Evolutionary conservation across 108 stramenopile species (phyloP).

Genomic region (Nannochloropsis gaditana): DNA sequence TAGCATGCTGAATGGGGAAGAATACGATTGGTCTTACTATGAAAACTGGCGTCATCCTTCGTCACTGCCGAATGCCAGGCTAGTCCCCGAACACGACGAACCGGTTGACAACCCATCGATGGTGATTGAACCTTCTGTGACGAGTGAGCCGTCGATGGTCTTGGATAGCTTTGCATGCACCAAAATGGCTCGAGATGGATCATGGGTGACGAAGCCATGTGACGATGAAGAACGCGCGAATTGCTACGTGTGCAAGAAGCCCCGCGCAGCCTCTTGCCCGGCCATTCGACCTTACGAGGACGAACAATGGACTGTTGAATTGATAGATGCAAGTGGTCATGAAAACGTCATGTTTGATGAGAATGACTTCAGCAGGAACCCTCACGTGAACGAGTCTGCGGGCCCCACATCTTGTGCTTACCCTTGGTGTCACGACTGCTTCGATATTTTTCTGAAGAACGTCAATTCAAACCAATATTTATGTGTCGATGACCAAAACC

Average conservation of each 20-base stretch:
- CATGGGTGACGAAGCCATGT: background rate
- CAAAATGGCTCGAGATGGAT: slow-evolving; percentile 8
- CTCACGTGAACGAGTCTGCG: background rate
- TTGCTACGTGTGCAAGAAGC: slow-evolving; percentile 19
- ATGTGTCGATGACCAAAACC: background rate
- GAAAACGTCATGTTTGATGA: background rate
- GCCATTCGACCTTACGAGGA: slow-evolving; percentile 1
- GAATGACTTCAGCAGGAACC: background rate
- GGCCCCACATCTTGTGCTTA: background rate
- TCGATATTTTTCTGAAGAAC: background rate
- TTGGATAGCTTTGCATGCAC: background rate
- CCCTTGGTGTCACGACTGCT: slow-evolving; percentile 3
- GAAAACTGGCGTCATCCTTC: background rate
- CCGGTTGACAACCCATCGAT: background rate
- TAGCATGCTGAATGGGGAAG: slow-evolving; percentile 16
- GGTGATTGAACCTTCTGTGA: too few species aligned
- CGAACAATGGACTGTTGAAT: background rate
- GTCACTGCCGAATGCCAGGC: background rate
- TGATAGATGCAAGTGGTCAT: background rate
- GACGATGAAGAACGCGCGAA: background rate
- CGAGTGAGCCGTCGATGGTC: background rate
- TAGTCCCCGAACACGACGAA: background rate
- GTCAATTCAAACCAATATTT: background rate
- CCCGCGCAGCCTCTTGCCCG: background rate
- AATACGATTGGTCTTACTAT: slow-evolving; percentile 5